A percentile compares a stretch with the other conserved stretches of the same genome.
Evolutionary conservation across 2,329 filamentous ascomycete genomes (phyloP).

Genomic region (Hymenoscyphus salicellus): DNA sequence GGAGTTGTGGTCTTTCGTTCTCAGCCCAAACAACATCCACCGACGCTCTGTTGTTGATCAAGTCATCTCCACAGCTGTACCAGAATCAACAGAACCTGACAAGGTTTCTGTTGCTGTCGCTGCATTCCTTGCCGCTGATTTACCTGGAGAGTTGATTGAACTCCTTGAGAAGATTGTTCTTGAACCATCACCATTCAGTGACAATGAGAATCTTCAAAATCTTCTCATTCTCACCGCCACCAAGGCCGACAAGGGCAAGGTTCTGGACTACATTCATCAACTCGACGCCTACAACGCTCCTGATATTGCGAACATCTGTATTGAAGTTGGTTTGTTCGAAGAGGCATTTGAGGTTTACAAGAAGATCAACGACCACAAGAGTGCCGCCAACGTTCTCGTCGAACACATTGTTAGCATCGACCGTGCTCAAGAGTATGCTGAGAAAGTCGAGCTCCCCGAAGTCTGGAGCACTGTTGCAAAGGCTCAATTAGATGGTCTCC

Average conservation of each 20-base stretch:
- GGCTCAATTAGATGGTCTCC: constrained; percentile 92
- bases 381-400: constrained; percentile 86
- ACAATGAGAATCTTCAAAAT: constrained; percentile 96
- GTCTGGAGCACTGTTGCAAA: constrained; percentile 99
- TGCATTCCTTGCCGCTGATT: constrained; percentile 84
- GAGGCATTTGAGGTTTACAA: constrained; percentile 99
- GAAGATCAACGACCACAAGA: constrained; percentile 86
- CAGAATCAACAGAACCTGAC: constrained; percentile 85
- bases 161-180: constrained; percentile 98
- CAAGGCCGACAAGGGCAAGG: constrained; percentile 90
- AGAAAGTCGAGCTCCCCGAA: constrained; percentile 87
- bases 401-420: constrained; percentile 98
- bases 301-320: constrained; percentile 89
- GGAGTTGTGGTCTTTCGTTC: constrained; percentile 92
- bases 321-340: constrained; percentile 90
- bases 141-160: constrained; percentile 93
- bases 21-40: constrained; percentile 94
- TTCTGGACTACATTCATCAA: constrained; percentile 95
- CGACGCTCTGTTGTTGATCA: constrained; percentile 92
- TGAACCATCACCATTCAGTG: constrained; percentile 98
- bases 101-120: constrained; percentile 94
- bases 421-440: constrained; percentile 90
- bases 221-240: constrained; percentile 92
- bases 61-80: constrained; percentile 91
- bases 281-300: constrained; percentile 86